These are phyloP conservation scores for Cordyceps cicadae DNA, from an alignment of 2,329 filamentous ascomycete genomes.

Conservation along the genomic window DNA sequence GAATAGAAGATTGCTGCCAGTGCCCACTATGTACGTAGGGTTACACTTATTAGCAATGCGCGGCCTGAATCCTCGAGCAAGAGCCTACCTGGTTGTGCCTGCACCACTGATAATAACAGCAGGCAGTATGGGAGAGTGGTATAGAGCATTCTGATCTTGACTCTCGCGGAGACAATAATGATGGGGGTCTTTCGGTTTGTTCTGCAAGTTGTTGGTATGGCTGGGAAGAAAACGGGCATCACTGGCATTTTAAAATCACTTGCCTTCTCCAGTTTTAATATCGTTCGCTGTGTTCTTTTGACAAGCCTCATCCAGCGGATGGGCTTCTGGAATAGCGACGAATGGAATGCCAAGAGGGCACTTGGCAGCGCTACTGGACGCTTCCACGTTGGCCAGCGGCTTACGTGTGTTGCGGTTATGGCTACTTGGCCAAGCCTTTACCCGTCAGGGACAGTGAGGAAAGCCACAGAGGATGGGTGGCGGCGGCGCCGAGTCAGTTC, in stretches of 20 bases:
- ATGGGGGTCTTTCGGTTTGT: neutral
- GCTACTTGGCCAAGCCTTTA: neutral
- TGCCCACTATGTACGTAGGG: neutral
- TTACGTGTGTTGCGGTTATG: neutral
- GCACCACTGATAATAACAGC: neutral
- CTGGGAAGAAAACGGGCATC: neutral
- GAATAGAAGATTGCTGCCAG: conserved; percentile 2
- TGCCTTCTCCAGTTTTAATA: neutral
- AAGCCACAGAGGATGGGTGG: neutral
- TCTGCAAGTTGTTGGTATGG: neutral
- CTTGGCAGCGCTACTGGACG: neutral
- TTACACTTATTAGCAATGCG: neutral
- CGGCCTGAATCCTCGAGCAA: neutral
- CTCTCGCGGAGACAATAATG: neutral
- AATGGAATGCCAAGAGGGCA: neutral
- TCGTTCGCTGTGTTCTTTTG: neutral
- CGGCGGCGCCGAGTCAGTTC: neutral
- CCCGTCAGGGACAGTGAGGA: neutral
- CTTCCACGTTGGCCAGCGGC: neutral
- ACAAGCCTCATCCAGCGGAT: neutral
- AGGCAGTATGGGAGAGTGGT: neutral
- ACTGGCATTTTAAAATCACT: conserved; percentile 1
- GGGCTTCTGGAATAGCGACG: neutral
- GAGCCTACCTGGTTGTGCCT: neutral
- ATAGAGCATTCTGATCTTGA: neutral